A percentile compares a stretch with the other conserved stretches of the same genome.
These are phyloP conservation scores for Boletus subparvulus DNA, from an alignment of 768 basidiomycete species.

Conservation along the genomic window DNA sequence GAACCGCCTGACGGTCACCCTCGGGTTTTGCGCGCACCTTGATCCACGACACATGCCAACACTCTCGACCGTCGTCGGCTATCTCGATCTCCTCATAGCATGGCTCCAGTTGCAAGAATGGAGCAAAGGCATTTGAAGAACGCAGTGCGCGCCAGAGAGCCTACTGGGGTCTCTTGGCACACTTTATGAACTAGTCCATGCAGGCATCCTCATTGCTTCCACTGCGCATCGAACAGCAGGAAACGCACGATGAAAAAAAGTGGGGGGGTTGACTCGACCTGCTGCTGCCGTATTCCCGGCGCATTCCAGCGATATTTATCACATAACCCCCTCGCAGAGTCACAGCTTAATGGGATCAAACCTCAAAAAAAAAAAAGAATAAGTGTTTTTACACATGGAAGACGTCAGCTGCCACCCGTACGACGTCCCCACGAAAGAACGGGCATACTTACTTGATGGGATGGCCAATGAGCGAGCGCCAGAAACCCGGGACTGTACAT, in stretches of 20 bases:
- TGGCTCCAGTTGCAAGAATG: neutral
- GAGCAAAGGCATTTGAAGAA: neutral
- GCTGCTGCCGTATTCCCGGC: constrained; percentile 11
- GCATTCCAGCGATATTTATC: neutral
- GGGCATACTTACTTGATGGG: constrained; percentile 1
- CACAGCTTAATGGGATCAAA: constrained; percentile 10
- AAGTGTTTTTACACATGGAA: constrained; percentile 1
- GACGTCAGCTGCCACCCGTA: constrained; percentile 12
- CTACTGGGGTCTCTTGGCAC: neutral
- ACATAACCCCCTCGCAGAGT: constrained; percentile 10
- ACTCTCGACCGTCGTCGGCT: neutral
- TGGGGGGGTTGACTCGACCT: neutral
- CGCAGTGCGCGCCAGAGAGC: neutral
- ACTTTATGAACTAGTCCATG: constrained; percentile 1
- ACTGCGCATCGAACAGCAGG: neutral
- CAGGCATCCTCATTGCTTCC: neutral
- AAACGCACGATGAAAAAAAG: neutral
- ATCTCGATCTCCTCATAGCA: neutral
- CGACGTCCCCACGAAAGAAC: constrained; percentile 2
- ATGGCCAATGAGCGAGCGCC: neutral
- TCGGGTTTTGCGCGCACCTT: constrained; percentile 1
- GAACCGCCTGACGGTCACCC: neutral
- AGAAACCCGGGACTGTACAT: neutral
- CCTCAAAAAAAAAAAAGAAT: constrained; percentile 7
- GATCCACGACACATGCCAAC: neutral